phyloP scores from a whole-genome alignment of 257 asterid species.

The Solanum etuberosum region DNA sequence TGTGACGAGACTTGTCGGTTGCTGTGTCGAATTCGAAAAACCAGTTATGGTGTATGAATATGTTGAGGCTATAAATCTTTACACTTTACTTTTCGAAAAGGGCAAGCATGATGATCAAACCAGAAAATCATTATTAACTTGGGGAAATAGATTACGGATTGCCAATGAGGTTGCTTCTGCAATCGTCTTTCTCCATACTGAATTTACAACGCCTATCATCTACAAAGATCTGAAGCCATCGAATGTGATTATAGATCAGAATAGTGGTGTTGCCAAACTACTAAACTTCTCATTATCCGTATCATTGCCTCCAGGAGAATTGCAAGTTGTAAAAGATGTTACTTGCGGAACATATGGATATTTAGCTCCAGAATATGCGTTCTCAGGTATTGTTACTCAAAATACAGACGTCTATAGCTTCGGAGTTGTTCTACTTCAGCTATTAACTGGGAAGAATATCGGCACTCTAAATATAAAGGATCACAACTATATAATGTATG shows the following conservation, averaged over 20 bases:
- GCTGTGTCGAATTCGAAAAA: neutral
- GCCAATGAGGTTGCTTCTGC: neutral
- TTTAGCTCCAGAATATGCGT: neutral
- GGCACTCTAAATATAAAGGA: neutral
- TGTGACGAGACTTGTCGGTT: neutral
- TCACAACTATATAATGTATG: neutral
- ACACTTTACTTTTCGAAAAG: neutral
- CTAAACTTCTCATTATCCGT: neutral
- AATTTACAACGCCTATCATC: neutral
- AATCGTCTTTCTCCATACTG: neutral
- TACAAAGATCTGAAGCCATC: neutral
- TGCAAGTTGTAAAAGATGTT: neutral
- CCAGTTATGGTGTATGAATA: neutral
- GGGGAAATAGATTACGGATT: neutral
- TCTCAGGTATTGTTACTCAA: neutral
- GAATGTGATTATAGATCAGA: neutral
- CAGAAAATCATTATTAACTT: neutral
- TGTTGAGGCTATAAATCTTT: neutral
- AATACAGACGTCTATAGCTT: neutral
- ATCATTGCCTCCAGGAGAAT: neutral
- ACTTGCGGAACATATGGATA: neutral
- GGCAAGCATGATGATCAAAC: neutral
- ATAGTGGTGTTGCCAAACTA: neutral
- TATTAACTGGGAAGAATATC: neutral
- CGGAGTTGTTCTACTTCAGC: neutral